phyloP scores from a whole-genome alignment of 2,329 filamentous ascomycete genomes.

The Ceratocystis cubensis region DNA sequence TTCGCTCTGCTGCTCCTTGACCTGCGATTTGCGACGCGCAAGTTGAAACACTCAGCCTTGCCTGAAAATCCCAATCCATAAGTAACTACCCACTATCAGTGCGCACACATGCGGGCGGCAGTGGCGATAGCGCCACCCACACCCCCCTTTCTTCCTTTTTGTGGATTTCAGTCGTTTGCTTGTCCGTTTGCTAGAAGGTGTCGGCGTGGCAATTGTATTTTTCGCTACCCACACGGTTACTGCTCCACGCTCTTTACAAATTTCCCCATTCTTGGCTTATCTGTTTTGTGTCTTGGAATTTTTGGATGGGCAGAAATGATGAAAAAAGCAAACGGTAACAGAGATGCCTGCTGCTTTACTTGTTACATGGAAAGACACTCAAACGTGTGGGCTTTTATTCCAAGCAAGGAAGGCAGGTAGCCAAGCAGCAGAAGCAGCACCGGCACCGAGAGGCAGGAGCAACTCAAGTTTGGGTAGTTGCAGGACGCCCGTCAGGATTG shows the following conservation, averaged over 20 bases:
- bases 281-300: not conserved
- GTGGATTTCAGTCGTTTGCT: not conserved
- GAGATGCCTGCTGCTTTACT: not conserved
- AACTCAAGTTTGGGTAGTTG: not conserved
- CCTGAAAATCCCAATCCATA: slow-evolving; percentile 9
- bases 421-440: not conserved
- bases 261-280: not conserved
- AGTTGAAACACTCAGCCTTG: slow-evolving; percentile 16
- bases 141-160: not conserved
- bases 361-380: not conserved
- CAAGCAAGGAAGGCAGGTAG: not conserved
- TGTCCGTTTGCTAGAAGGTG: not conserved
- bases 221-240: not conserved
- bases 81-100: slow-evolving; percentile 4
- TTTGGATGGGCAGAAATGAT: not conserved
- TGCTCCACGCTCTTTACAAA: not conserved
- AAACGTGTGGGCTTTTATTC: not conserved
- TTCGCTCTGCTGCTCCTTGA: not conserved
- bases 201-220: no score
- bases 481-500: not conserved
- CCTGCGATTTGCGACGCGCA: slow-evolving; percentile 7
- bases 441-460: not conserved
- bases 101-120: not conserved
- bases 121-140: not conserved
- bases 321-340: not conserved